Percentiles rank a stretch among this genome's conserved stretches.
These are phyloP conservation scores for Xerocomellus intermedius DNA, from an alignment of 768 basidiomycete genomes.

Conservation along the genomic window DNA sequence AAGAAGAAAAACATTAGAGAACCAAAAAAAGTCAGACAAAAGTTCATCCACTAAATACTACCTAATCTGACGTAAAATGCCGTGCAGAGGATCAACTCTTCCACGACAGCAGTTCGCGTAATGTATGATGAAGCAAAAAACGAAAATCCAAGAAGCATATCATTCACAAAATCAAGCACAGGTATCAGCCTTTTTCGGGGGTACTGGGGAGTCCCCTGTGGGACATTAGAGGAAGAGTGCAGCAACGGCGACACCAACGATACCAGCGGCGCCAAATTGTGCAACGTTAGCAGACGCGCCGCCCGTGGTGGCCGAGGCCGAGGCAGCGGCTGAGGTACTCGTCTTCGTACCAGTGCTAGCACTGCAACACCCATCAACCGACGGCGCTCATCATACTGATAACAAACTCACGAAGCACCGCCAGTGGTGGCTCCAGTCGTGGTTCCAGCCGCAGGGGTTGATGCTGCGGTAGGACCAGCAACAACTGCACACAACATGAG, in stretches of 20 bases:
- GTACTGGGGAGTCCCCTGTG: neutral
- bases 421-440: neutral
- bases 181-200: conserved; percentile 20
- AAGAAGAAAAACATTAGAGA: conserved; percentile 7
- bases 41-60: conserved; percentile 5
- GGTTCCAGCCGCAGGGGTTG: conserved; percentile 1
- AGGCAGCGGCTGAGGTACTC: neutral
- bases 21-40: conserved; percentile 1
- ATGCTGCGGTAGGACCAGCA: conserved; percentile 20
- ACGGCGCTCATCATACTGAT: neutral
- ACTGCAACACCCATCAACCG: conserved; percentile 9
- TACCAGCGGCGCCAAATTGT: conserved; percentile 44
- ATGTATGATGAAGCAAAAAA: conserved; percentile 18
- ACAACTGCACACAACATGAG: conserved; percentile 19
- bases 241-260: conserved; percentile 34
- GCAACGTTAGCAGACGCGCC: conserved; percentile 43
- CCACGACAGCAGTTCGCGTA: conserved; percentile 10
- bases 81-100: neutral
- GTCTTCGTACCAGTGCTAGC: neutral
- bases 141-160: conserved; percentile 12
- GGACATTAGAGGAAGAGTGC: conserved; percentile 38
- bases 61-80: neutral
- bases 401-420: conserved; percentile 19
- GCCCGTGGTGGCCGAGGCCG: conserved; percentile 29
- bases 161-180: conserved; percentile 11